phyloP scores from a whole-genome alignment of 257 asterid genomes.

The Leptodermis oblonga region DNA sequence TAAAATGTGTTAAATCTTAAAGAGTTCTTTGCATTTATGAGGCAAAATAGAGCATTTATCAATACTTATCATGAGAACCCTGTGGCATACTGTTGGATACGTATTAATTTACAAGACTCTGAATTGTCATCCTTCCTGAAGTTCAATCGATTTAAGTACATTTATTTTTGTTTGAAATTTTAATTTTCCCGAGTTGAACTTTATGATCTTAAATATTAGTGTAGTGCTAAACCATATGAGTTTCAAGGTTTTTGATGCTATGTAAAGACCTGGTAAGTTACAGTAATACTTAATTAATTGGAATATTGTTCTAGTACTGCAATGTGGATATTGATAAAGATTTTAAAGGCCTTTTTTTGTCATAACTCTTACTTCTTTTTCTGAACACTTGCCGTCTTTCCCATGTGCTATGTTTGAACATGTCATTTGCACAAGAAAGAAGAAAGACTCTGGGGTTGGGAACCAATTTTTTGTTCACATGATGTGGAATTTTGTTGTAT shows the following conservation, averaged over 20 bases:
- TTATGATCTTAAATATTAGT: neutral
- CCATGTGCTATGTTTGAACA: no score
- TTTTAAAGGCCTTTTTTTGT: neutral
- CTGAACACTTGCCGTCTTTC: neutral
- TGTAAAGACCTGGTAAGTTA: neutral
- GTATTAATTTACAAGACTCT: neutral
- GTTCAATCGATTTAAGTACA: neutral
- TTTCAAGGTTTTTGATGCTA: neutral
- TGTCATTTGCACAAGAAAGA: neutral
- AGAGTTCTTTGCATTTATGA: neutral
- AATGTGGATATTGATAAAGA: constrained; percentile 6
- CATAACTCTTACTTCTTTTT: neutral
- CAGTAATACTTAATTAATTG: neutral
- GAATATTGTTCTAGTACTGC: neutral
- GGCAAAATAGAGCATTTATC: no score
- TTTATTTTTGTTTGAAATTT: neutral
- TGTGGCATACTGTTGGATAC: neutral
- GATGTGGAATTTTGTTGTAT: neutral
- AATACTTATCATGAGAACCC: neutral
- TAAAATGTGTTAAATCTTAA: neutral
- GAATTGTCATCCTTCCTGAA: neutral
- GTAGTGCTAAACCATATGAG: neutral
- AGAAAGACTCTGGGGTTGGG: no score
- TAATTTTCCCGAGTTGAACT: neutral
- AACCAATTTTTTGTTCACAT: no score